Base-by-base conservation (phyloP, 176 grass and related monocot genomes). In the Oryza meridionalis region DNA sequence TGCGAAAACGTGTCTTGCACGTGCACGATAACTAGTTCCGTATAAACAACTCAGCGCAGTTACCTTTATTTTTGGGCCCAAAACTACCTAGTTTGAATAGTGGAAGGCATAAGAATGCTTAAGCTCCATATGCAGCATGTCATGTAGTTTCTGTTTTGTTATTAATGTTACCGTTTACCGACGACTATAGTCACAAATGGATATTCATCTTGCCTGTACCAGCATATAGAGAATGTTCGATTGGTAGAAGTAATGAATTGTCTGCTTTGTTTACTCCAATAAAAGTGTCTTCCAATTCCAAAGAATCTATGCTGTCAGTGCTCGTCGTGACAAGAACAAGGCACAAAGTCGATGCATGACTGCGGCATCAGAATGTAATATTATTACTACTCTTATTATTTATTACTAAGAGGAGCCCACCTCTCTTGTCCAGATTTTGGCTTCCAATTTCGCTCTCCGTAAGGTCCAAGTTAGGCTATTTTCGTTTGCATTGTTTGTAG, bases 221-320 rank as follows among this genome's bases (percentile, higher is more conserved):
- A 55, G 53, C 53, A 58, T 58, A 58, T 21, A 58, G 53, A 58
- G 53, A 58, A 58, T 19, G 53, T 58, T 58, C 53, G 16, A n/a
- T 58, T n/a, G 53, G 53, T 58, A 58, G 53, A 58, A 58, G 5
- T 58, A 24, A 72, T 70, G 40, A 72, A 72, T 72, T 44, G 19
- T 76, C 26, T 80, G 27, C 27, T 51, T 29, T 50, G 64, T 68
- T 51, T 21, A 68, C 33, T 59, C 73, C 31, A 76, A 31, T 51
- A 19, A 11, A 55, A 58, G 4, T 9, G n/a, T 7, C 46, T 51
- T 38, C 45, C 67, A 49, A n/a, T 73, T 59, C 5, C 27, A 25
- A 81, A 19, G 84, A 86, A 86, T 81, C 71, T 81, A 82, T 76
- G 78, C 9, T 82, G 79, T 82, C 85, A 37, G 42, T 43, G 9